Base-by-base conservation (phyloP, 176 grass and related monocot genomes). In the Olyra latifolia region DNA sequence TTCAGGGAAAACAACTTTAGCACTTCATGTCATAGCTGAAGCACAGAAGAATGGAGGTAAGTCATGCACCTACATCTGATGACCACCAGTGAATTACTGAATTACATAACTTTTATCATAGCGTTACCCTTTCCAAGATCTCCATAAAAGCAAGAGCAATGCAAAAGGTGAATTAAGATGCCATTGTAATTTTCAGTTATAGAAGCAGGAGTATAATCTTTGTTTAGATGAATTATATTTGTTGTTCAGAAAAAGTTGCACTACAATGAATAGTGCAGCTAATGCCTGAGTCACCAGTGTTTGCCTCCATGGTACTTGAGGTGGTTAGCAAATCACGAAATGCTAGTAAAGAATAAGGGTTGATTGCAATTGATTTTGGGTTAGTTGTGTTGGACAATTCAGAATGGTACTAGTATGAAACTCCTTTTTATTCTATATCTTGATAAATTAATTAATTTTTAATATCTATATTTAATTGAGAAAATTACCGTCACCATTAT, bases 1-100 rank as follows among this genome's bases (percentile, higher is more conserved):
- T 69, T 91, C 88, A 47, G 84, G 88, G 13, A 91, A 91, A 80
- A 91, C 84, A 40, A 91, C 84, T 67, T 76, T 91, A 53, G 88
- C 88, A 75, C 88, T 91, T 69, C 88, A 91, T 80, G 67, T 80
- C 30, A 84, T 91, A 66, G 79, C 88, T 68, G 84, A 91, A 58
- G 83, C 88, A 83, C 88, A 87, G 15, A 91, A 84, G 72, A 75
- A 57, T 83, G 88, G 88, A 68, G 88, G 88, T 83, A 86, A 42
- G 72, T 77, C 63, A 71, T 53, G 22, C 43, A 19, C 52, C 52
- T 30, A 28, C 22, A 69, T 65, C 11, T 35, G 15, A 71, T 78
- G n/a, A 35, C 58, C 20, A n/a, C 45, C 12, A 67, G 29, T 59
- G 46, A 58, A 66, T 7, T 5, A 24, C 54, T 59, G 13, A 47